These are phyloP conservation scores for Pestalotiopsis sp. DNA, from an alignment of 2,329 filamentous ascomycete species.

Conservation along the genomic window DNA sequence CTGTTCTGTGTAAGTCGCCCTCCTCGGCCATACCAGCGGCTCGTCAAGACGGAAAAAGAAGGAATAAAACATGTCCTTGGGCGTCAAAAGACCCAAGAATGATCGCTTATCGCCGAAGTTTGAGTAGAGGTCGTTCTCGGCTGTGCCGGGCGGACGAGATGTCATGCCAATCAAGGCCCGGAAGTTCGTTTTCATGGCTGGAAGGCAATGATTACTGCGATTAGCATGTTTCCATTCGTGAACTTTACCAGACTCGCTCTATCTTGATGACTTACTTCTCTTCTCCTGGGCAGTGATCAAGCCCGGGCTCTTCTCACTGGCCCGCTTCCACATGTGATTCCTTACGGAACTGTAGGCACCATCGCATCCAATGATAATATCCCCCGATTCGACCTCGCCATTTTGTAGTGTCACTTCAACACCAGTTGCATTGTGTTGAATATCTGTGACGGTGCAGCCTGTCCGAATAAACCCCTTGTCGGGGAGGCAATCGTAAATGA, in stretches of 20 bases:
- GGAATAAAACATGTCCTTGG: slow-evolving; percentile 16
- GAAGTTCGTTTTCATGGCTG: too few species aligned
- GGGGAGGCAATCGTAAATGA: neutral
- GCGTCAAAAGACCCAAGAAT: too few species aligned
- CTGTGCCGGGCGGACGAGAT: too few species aligned
- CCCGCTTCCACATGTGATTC: slow-evolving; percentile 27
- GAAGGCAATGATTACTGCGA: slow-evolving; percentile 15
- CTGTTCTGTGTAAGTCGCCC: slow-evolving; percentile 29
- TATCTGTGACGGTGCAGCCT: slow-evolving; percentile 3
- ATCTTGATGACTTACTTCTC: neutral
- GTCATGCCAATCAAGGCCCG: too few species aligned
- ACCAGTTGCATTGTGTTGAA: slow-evolving; percentile 1
- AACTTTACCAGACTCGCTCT: too few species aligned
- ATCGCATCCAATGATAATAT: slow-evolving; percentile 20
- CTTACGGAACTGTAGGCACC: slow-evolving; percentile 17
- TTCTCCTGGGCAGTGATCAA: slow-evolving; percentile 21
- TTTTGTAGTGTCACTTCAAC: slow-evolving; percentile 17
- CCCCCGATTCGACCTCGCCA: slow-evolving; percentile 16
- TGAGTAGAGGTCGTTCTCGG: too few species aligned
- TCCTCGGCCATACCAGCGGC: slow-evolving; percentile 21
- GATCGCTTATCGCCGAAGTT: too few species aligned
- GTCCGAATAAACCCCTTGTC: slow-evolving; percentile 10
- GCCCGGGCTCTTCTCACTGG: slow-evolving; percentile 16
- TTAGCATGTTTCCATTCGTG: too few species aligned
- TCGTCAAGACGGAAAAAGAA: slow-evolving; percentile 26